Percentiles rank a stretch among this genome's conserved stretches.
Conservation (phyloP, 2,329 filamentous ascomycete species). For the Penicillium sp. region DNA sequence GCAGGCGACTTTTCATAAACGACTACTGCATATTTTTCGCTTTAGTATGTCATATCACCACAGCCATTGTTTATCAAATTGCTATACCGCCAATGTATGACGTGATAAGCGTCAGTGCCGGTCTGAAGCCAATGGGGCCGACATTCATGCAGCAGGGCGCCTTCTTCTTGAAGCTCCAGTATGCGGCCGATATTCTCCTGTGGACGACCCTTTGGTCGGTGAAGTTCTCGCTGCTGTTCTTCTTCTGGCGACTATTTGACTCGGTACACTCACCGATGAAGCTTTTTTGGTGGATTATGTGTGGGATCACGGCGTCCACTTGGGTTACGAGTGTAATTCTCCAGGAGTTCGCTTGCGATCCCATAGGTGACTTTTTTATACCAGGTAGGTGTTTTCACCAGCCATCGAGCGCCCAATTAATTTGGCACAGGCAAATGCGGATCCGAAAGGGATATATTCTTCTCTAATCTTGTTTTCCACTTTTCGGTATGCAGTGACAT, state of each 20-base stretch:
- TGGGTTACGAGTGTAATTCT: neutral
- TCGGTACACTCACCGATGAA: neutral
- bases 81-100: neutral
- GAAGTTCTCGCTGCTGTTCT: neutral
- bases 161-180: neutral
- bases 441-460: neutral
- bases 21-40: neutral
- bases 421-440: neutral
- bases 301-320: neutral
- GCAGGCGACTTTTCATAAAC: neutral
- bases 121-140: neutral
- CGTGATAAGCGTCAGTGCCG: neutral
- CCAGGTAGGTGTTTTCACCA: neutral
- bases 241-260: neutral
- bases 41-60: neutral
- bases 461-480: neutral
- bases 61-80: neutral
- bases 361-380: neutral
- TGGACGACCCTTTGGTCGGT: neutral
- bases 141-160: neutral
- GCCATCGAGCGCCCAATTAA: neutral
- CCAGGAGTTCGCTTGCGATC: neutral
- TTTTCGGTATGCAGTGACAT: neutral
- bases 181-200: neutral
- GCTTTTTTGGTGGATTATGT: neutral